These are phyloP conservation scores for Phenoliferia sp. DNA, from an alignment of 1,284 basidiomycete genomes.

Conservation along the genomic window DNA sequence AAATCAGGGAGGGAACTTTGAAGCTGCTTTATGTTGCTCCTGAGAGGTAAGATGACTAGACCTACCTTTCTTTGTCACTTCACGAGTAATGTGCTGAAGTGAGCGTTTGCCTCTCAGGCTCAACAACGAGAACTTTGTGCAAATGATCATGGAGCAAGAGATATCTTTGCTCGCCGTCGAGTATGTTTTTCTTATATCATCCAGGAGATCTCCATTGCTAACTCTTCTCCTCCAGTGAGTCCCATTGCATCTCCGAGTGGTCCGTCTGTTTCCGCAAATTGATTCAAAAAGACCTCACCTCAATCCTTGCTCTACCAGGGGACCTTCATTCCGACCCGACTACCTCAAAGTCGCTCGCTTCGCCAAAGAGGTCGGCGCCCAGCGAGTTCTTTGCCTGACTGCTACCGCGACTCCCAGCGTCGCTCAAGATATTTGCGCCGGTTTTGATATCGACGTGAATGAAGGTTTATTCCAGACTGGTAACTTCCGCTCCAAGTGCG, in stretches of 20 bases:
- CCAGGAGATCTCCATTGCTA: conserved; percentile 33
- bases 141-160: conserved; percentile 24
- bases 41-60: conserved; percentile 50
- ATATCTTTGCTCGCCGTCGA: conserved; percentile 29
- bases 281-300: conserved; percentile 29
- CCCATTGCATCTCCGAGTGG: conserved; percentile 46
- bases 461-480: conserved; percentile 28
- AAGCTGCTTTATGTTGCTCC: conserved; percentile 79
- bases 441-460: conserved; percentile 31
- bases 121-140: conserved; percentile 35
- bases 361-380: conserved; percentile 21
- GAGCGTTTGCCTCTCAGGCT: conserved; percentile 6
- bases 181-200: conserved; percentile 29
- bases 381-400: neutral
- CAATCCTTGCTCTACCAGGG: conserved; percentile 26
- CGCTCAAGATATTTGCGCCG: conserved; percentile 38
- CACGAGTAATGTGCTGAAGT: neutral
- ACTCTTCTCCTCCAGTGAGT: conserved; percentile 37
- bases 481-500: conserved; percentile 19
- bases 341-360: conserved; percentile 37
- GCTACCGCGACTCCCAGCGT: conserved; percentile 40
- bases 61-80: neutral
- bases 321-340: conserved; percentile 40
- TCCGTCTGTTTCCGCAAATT: conserved; percentile 41
- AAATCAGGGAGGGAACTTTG: conserved; percentile 51